Conservation (phyloP, 2,329 filamentous ascomycete species). For the Alternaria sp. region DNA sequence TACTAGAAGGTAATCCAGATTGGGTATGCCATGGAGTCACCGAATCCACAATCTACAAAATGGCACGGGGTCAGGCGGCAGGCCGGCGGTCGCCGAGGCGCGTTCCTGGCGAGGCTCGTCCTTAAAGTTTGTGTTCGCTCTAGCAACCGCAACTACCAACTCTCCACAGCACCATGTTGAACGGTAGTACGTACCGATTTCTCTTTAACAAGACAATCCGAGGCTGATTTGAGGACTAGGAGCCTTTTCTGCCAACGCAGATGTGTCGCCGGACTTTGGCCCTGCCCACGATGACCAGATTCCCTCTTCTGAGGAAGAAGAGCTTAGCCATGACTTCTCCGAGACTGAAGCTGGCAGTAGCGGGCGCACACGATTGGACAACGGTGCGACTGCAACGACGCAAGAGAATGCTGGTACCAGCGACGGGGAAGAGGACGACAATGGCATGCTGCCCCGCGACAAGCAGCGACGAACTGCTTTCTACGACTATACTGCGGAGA, state of each 20-base stretch:
- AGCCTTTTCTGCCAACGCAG: slow-evolving; percentile 44
- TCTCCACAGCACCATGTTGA: slow-evolving; percentile 37
- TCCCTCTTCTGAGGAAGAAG: slow-evolving; percentile 50
- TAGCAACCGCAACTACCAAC: slow-evolving; percentile 23
- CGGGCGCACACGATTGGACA: slow-evolving; percentile 24
- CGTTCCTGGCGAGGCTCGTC: slow-evolving; percentile 17
- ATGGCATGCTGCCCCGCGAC: slow-evolving; percentile 58
- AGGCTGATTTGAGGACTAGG: slow-evolving; percentile 28
- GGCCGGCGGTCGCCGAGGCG: slow-evolving; percentile 26
- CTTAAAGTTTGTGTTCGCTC: slow-evolving; percentile 20
- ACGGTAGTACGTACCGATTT: slow-evolving; percentile 31
- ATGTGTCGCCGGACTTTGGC: slow-evolving; percentile 48
- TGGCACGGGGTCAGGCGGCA: slow-evolving; percentile 26
- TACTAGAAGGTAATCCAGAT: background rate
- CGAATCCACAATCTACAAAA: slow-evolving; percentile 16
- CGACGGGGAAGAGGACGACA: slow-evolving; percentile 39
- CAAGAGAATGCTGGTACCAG: slow-evolving; percentile 35
- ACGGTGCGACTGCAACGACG: slow-evolving; percentile 31
- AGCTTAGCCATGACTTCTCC: slow-evolving; percentile 43
- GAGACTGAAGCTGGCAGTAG: slow-evolving; percentile 36
- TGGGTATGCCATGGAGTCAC: slow-evolving; percentile 10
- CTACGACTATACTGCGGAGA: slow-evolving; percentile 92
- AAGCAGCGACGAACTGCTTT: slow-evolving; percentile 78
- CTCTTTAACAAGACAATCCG: slow-evolving; percentile 1
- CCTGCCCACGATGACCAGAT: slow-evolving; percentile 46